Evolutionary conservation across 495 filamentous ascomycete species (phyloP).

Genomic region (Aspergillus campestris): DNA sequence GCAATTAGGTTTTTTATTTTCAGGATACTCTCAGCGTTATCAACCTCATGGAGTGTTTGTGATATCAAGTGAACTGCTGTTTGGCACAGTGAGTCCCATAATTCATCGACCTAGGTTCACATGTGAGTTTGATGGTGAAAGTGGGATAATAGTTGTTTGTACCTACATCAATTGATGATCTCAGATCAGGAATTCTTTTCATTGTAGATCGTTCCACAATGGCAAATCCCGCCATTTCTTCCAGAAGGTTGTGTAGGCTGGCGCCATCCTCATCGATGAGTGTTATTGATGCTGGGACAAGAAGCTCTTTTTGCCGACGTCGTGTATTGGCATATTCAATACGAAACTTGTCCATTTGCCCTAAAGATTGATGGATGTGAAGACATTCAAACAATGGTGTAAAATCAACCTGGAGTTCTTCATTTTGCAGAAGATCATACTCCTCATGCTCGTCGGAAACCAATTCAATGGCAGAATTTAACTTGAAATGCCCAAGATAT

Average conservation of each 20-base stretch:
- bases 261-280: slow-evolving; percentile 65
- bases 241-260: slow-evolving; percentile 74
- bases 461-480: slow-evolving; percentile 93
- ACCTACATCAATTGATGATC: slow-evolving; percentile 72
- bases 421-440: slow-evolving; percentile 88
- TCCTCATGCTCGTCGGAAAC: slow-evolving; percentile 93
- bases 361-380: slow-evolving; percentile 93
- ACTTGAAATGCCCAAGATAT: slow-evolving; percentile 69
- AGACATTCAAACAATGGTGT: slow-evolving; percentile 90
- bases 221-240: slow-evolving; percentile 91
- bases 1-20: slow-evolving; percentile 90
- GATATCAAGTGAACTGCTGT: slow-evolving; percentile 71
- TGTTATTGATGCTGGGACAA: slow-evolving; percentile 65
- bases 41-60: slow-evolving; percentile 64
- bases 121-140: neutral
- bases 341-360: slow-evolving; percentile 83
- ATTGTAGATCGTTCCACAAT: slow-evolving; percentile 94
- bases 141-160: neutral
- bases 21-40: slow-evolving; percentile 74
- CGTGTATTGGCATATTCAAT: slow-evolving; percentile 85
- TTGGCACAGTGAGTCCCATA: slow-evolving; percentile 98
- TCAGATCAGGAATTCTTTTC: slow-evolving; percentile 69
- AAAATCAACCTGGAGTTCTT: slow-evolving; percentile 89
- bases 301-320: slow-evolving; percentile 81
- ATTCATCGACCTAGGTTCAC: slow-evolving; percentile 66